Conservation (phyloP, 148 eudicot species). For the Amaranthus cruentus region DNA sequence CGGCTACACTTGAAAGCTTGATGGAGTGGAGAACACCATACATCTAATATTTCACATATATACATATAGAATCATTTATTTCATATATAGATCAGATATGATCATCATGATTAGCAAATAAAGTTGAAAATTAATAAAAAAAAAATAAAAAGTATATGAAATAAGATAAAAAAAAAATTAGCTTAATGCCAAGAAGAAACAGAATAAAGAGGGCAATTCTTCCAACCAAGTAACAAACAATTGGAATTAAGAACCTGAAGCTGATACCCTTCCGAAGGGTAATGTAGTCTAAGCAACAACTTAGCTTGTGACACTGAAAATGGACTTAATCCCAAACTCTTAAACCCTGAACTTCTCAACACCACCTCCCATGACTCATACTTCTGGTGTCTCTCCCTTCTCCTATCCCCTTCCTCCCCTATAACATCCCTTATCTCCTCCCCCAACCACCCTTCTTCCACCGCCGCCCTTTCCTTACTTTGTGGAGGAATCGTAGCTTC, state of each 20-base stretch:
- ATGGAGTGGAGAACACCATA: not conserved
- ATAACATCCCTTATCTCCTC: constrained; percentile 65
- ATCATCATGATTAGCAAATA: constrained; percentile 8
- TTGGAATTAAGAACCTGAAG: constrained; percentile 42
- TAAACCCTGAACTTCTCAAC: constrained; percentile 59
- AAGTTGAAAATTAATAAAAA: not conserved
- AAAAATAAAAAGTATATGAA: not conserved
- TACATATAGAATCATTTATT: not conserved
- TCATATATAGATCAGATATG: not conserved
- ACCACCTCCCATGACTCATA: constrained; percentile 71
- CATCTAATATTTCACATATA: not conserved
- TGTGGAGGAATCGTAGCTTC: constrained; percentile 86
- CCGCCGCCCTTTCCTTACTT: constrained; percentile 60
- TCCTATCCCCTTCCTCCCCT: constrained; percentile 42
- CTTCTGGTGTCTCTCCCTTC: constrained; percentile 62
- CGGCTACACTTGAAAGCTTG: not conserved
- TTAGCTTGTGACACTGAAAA: constrained; percentile 89
- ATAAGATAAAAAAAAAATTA: not conserved
- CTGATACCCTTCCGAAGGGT: constrained; percentile 91
- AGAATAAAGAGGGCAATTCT: constrained; percentile 72
- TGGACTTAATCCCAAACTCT: constrained; percentile 53
- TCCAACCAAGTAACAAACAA: constrained; percentile 82
- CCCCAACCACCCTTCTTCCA: constrained; percentile 74
- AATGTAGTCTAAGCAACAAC: constrained; percentile 70
- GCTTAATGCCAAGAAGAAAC: constrained; percentile 77